A percentile compares a stretch with the other conserved stretches of the same genome.
Evolutionary conservation across 2,329 filamentous ascomycete genomes (phyloP).

Genomic region (Clarireedia sp.): DNA sequence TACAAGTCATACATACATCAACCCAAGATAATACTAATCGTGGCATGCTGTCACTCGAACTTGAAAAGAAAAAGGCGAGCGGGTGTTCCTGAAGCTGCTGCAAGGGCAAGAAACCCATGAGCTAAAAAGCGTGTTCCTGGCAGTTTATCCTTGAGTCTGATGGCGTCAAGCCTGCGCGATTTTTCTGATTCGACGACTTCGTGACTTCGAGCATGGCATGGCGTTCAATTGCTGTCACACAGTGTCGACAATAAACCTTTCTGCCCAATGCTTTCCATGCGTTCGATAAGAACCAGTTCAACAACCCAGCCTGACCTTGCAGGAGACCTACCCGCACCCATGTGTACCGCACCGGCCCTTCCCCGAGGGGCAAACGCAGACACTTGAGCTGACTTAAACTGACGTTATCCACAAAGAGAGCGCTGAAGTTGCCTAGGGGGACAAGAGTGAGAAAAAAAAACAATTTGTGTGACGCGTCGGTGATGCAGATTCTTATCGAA

Average conservation of each 20-base stretch:
- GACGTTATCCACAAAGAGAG: neutral
- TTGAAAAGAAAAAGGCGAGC: neutral
- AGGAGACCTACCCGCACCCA: neutral
- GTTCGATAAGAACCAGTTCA: neutral
- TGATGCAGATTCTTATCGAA: neutral
- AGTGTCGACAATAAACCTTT: neutral
- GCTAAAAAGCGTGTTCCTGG: neutral
- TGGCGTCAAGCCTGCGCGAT: neutral
- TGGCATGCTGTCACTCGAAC: neutral
- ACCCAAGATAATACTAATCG: neutral
- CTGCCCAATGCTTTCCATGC: neutral
- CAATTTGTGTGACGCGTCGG: neutral
- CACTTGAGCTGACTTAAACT: neutral
- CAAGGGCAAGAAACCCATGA: slow-evolving; percentile 1
- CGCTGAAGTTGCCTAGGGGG: too few relatives aligned
- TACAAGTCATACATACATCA: too few relatives aligned
- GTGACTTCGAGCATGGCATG: neutral
- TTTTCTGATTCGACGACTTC: neutral
- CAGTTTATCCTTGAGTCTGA: neutral
- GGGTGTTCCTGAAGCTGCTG: slow-evolving; percentile 6
- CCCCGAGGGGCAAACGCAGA: neutral
- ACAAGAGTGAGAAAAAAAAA: neutral
- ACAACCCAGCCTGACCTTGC: slow-evolving; percentile 2
- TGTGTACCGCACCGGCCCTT: neutral
- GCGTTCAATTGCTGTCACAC: neutral